Evolutionary conservation across 2,329 filamentous ascomycete genomes (phyloP).

Genomic region (Fonsecaea pugnacius): DNA sequence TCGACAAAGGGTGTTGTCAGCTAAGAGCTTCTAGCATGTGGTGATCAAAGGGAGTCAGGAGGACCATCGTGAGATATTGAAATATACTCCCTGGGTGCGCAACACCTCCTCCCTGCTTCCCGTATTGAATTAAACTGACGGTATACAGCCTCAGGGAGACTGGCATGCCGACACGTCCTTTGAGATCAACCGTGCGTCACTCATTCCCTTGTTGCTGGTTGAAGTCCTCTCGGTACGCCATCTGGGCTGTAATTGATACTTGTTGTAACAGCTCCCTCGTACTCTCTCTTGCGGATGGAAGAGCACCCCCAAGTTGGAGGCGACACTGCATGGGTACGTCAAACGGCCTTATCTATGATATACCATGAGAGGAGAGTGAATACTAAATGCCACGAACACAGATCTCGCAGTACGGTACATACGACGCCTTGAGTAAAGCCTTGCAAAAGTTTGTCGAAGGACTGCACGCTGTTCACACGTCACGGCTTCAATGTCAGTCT

Average conservation of each 20-base stretch:
- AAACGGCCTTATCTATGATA: background rate
- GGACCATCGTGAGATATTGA: constrained; percentile 52
- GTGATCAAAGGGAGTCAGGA: constrained; percentile 52
- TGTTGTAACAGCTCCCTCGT: constrained; percentile 37
- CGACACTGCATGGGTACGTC: constrained; percentile 36
- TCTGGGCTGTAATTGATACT: background rate
- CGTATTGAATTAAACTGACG: background rate
- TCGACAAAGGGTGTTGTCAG: background rate
- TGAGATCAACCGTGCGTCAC: constrained; percentile 38
- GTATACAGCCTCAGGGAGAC: constrained; percentile 18
- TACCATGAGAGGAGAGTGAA: background rate
- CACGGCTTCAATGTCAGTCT: constrained; percentile 43
- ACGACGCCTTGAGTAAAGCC: constrained; percentile 36
- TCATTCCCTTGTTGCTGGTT: background rate
- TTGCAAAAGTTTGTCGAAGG: constrained; percentile 34
- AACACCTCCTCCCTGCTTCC: background rate
- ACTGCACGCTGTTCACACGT: constrained; percentile 36
- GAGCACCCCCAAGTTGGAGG: constrained; percentile 35
- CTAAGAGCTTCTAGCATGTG: constrained; percentile 41
- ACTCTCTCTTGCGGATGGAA: constrained; percentile 37
- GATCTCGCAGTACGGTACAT: constrained; percentile 41
- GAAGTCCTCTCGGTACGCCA: background rate
- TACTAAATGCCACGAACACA: constrained; percentile 4
- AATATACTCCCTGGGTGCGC: constrained; percentile 53
- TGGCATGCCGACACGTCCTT: constrained; percentile 39